These are phyloP conservation scores for Andrographis paniculata DNA, from an alignment of 305 asterid genomes.

Conservation along the genomic window DNA sequence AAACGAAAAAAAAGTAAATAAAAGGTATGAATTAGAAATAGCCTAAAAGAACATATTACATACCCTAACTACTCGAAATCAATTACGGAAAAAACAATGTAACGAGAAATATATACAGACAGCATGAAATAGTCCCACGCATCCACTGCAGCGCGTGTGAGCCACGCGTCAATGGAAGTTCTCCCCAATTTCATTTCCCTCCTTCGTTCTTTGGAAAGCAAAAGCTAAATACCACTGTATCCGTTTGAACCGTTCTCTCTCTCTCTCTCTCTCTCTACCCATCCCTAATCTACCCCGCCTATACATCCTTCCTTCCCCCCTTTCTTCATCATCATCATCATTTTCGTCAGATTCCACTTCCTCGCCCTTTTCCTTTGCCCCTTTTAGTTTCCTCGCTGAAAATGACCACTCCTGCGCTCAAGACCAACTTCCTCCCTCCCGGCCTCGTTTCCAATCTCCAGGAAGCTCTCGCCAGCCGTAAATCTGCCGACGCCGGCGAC, in stretches of 20 bases:
- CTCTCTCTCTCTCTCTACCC: conserved; percentile 5
- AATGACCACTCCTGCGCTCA: conserved; percentile 51
- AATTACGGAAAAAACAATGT: too few relatives aligned
- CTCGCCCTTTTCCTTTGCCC: conserved; percentile 8
- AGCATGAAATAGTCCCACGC: too few relatives aligned
- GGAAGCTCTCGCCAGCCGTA: conserved; percentile 57
- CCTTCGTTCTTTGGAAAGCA: conserved; percentile 13
- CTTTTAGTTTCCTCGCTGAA: conserved; percentile 21
- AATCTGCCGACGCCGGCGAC: conserved; percentile 26
- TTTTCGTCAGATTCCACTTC: conserved; percentile 33
- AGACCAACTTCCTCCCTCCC: conserved; percentile 60
- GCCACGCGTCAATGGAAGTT: conserved; percentile 26
- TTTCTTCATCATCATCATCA: conserved; percentile 25
- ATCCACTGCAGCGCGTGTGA: background rate
- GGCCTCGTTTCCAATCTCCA: conserved; percentile 91
- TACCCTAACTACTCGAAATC: too few relatives aligned
- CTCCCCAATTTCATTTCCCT: background rate
- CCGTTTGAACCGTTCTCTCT: conserved; percentile 37
- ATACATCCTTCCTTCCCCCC: conserved; percentile 17
- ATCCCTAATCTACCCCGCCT: conserved; percentile 20
- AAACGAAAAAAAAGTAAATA: too few relatives aligned
- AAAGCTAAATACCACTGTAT: conserved; percentile 8
- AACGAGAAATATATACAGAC: too few relatives aligned
- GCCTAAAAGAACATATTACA: too few relatives aligned
- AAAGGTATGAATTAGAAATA: too few relatives aligned